Evolutionary conservation across 1,139 yeast genomes (phyloP).

Genomic region (Kodamaea alishanica): DNA sequence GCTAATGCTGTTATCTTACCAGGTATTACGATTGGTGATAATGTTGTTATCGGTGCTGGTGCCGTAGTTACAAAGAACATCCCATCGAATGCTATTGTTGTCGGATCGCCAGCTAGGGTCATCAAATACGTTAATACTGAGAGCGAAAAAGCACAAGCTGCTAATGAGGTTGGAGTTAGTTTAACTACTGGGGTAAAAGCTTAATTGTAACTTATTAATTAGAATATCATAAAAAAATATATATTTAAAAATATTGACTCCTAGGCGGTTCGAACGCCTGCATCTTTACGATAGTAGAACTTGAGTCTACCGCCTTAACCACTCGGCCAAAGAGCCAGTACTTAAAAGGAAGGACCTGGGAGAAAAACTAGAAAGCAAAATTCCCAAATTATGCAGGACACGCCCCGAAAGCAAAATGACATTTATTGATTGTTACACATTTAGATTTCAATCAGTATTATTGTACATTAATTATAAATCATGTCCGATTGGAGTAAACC

Average conservation of each 20-base stretch:
- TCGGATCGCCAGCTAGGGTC: constrained; percentile 59
- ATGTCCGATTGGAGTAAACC: constrained; percentile 13
- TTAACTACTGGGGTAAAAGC: background rate
- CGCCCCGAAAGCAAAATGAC: no score
- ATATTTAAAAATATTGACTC: background rate
- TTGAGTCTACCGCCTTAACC: no score
- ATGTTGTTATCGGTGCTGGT: constrained; percentile 66
- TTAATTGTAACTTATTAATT: background rate
- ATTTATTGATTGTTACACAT: no score
- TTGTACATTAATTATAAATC: background rate
- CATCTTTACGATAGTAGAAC: no score
- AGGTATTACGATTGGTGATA: constrained; percentile 64
- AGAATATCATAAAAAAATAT: background rate
- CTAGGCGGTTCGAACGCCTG: no score
- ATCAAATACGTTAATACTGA: constrained; percentile 21
- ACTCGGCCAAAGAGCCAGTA: no score
- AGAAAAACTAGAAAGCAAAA: no score
- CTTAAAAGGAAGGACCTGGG: no score
- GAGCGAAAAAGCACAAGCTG: background rate
- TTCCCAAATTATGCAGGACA: no score
- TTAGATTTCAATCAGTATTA: no score
- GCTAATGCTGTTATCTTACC: constrained; percentile 53
- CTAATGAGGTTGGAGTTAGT: background rate
- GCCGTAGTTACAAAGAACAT: constrained; percentile 56
- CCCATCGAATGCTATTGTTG: constrained; percentile 51